Percentiles rank a stretch among this genome's conserved stretches.
Conservation (phyloP, 495 filamentous ascomycete genomes). For the Staphylotrichum longicolle region DNA sequence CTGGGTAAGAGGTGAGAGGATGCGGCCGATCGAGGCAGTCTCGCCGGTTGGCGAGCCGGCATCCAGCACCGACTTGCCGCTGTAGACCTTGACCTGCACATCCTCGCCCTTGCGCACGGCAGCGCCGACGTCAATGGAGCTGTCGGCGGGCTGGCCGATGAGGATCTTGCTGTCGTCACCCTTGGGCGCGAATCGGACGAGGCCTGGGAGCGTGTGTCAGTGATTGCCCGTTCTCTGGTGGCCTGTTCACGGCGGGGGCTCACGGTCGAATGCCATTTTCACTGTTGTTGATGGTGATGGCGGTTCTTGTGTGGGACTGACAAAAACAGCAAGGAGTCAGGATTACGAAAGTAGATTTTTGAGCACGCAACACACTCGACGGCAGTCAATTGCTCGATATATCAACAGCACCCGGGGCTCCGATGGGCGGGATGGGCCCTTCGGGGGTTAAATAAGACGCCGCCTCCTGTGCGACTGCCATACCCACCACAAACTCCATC, state of each 20-base stretch:
- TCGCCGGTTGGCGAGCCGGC: conserved; percentile 49
- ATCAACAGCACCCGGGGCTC: too few species aligned
- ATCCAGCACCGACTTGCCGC: conserved; percentile 54
- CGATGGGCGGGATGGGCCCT: too few species aligned
- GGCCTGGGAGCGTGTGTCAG: conserved; percentile 39
- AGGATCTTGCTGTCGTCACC: conserved; percentile 49
- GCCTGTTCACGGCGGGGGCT: not conserved
- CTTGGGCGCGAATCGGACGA: conserved; percentile 60
- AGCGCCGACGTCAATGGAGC: conserved; percentile 52
- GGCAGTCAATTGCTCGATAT: too few species aligned
- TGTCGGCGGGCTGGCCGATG: conserved; percentile 57
- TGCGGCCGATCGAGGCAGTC: conserved; percentile 49
- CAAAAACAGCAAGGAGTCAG: too few species aligned
- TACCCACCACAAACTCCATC: too few species aligned
- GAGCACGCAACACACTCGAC: too few species aligned
- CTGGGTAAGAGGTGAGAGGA: conserved; percentile 56
- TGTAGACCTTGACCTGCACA: conserved; percentile 54
- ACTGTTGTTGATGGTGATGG: not conserved
- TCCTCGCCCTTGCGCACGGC: conserved; percentile 55
- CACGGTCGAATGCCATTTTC: conserved; percentile 16
- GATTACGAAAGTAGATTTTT: too few species aligned
- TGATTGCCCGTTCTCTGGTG: not conserved
- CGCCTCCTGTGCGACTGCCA: too few species aligned
- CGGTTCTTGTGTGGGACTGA: not conserved
- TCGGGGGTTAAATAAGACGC: too few species aligned